Base-by-base conservation (phyloP, 768 basidiomycete species). In the Suillus weaverae region DNA sequence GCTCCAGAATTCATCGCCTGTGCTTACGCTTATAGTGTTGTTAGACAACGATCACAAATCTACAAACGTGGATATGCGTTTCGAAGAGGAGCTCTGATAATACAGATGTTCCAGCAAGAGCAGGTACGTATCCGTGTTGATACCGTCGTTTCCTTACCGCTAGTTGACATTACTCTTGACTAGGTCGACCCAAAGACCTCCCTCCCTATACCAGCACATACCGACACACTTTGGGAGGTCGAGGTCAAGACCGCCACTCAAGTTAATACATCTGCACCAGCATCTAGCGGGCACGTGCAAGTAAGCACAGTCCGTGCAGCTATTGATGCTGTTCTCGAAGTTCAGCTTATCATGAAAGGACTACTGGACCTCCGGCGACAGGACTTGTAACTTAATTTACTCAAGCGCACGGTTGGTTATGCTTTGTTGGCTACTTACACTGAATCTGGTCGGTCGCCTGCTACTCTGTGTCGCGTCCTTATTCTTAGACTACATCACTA, bases 81-180 rank as follows among this genome's bases (percentile, higher is more conserved):
- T 73, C 81, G 89, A 35, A 79, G 89, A 63, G 92, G 91, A 2
- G 72, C 80, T 20, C 80, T 94, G 14, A 80, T 90, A 18, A 91
- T 94, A 62, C 85, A 89, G 67, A 91, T 94, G 87, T 92, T 90
- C 73, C 91, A 93, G 75, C 90, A 93, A 75, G 92, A 93, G 76
- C 87, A 90, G 79, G 92, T 89, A 53, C 18, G 30, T 53, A 74
- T 63, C 71, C 53, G 8, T 33, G 33, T 46, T 68, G 38, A 59
- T 55, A 32, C 26, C n/a, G 22, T 62, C 22, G 30, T 22, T 35
- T 10, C 2, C 14, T 30, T 13, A 18, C 11, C 36, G 4, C 14
- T 26, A 33, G 35, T 36, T 35, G 36, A 39, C 33, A 35, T 62
- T 54, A 55, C 48, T 61, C 18, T n/a, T 61, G 43, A 22, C 51